phyloP scores from a whole-genome alignment of 768 basidiomycete genomes.

The Termitomyces sp. region DNA sequence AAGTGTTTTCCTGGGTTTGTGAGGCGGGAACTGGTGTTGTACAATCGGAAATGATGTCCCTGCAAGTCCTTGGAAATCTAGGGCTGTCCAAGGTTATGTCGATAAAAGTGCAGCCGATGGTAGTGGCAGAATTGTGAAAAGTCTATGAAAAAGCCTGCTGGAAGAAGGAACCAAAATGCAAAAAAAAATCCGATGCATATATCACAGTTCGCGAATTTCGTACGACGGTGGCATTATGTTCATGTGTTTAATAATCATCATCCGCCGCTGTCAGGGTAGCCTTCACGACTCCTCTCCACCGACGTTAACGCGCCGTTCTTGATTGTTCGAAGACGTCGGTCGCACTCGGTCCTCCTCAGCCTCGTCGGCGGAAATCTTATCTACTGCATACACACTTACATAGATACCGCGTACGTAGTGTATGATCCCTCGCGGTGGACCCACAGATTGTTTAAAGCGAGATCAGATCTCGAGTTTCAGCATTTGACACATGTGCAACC shows the following conservation, averaged over 20 bases:
- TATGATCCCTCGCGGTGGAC: neutral
- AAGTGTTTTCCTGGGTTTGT: no score
- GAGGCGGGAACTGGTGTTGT: neutral
- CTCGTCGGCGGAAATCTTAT: neutral
- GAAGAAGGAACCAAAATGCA: neutral
- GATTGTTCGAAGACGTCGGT: no score
- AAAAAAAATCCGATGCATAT: no score
- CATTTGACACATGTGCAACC: conserved; percentile 2
- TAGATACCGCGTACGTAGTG: neutral
- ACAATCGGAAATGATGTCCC: neutral
- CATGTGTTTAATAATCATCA: neutral
- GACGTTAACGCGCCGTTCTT: no score
- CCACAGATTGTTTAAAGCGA: neutral
- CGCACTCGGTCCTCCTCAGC: neutral
- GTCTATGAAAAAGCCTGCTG: neutral
- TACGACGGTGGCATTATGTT: no score
- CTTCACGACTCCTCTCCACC: neutral
- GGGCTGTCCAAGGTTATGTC: no score
- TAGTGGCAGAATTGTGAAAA: neutral
- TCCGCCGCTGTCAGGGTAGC: neutral
- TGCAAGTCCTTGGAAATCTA: neutral
- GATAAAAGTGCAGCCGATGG: neutral
- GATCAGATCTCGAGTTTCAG: conserved; percentile 2
- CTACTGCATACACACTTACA: neutral
- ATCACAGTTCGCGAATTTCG: no score